Evolutionary conservation across 495 filamentous ascomycete genomes (phyloP).

Genomic region (Xeromyces bisporus): DNA sequence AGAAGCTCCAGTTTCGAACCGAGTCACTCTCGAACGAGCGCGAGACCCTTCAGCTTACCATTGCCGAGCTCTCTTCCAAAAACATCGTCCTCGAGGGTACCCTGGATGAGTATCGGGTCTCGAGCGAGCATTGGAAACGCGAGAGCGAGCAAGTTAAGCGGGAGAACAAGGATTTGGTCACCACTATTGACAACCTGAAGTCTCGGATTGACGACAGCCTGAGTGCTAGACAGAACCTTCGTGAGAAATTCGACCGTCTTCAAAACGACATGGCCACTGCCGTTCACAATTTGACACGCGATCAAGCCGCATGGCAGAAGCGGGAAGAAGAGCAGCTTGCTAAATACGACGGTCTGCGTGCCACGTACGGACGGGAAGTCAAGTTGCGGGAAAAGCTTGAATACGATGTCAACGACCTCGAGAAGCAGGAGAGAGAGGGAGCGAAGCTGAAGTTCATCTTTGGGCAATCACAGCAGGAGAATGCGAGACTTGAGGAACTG

Average conservation of each 20-base stretch:
- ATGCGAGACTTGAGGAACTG: slow-evolving; percentile 43
- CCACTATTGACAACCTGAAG: slow-evolving; percentile 48
- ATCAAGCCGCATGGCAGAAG: slow-evolving; percentile 58
- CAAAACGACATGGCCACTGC: slow-evolving; percentile 70
- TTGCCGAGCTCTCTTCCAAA: slow-evolving; percentile 43
- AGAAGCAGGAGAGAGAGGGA: slow-evolving; percentile 56
- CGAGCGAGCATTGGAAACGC: slow-evolving; percentile 35
- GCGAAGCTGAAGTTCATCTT: slow-evolving; percentile 36
- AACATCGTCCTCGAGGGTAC: slow-evolving; percentile 40
- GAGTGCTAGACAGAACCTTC: slow-evolving; percentile 57
- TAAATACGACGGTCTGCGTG: slow-evolving; percentile 62
- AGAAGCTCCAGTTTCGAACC: slow-evolving; percentile 38
- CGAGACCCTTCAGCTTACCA: slow-evolving; percentile 44
- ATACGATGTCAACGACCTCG: slow-evolving; percentile 56
- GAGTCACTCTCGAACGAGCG: slow-evolving; percentile 46
- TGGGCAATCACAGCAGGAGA: slow-evolving; percentile 37
- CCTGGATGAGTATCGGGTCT: slow-evolving; percentile 44
- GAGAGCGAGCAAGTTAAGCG: slow-evolving; percentile 31
- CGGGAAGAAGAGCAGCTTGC: slow-evolving; percentile 57
- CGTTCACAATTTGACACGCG: slow-evolving; percentile 58
- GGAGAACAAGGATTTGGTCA: slow-evolving; percentile 43
- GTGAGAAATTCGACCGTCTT: slow-evolving; percentile 60
- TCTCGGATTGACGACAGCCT: slow-evolving; percentile 73
- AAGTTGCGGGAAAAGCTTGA: slow-evolving; percentile 65
- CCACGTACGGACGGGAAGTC: slow-evolving; percentile 58